phyloP scores from a whole-genome alignment of 2,329 filamentous ascomycete genomes.

The Pseudopyrenochaeta lycopersici region DNA sequence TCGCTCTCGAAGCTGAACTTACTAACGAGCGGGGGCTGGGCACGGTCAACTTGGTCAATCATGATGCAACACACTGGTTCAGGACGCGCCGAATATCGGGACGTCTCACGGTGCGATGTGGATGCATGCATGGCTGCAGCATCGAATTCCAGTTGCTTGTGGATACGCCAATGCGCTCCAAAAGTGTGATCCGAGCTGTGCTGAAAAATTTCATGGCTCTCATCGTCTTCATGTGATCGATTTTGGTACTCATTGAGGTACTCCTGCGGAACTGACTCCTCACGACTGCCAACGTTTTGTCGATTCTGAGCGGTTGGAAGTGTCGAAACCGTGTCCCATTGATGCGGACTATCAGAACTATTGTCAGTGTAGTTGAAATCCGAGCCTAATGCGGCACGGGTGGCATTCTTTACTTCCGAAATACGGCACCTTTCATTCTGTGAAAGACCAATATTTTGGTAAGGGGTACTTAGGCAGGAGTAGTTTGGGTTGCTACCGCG shows the following conservation, averaged over 20 bases:
- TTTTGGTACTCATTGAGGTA: conserved; percentile 27
- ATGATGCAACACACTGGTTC: neutral
- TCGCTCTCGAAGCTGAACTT: conserved; percentile 1
- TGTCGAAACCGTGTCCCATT: neutral
- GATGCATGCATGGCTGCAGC: neutral
- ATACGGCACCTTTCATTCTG: conserved; percentile 6
- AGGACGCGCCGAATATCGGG: neutral
- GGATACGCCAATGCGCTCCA: neutral
- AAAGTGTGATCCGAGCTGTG: neutral
- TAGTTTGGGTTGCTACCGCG: neutral
- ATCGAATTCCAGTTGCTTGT: neutral
- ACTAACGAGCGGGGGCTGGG: neutral
- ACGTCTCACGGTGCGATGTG: neutral
- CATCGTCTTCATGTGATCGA: conserved; percentile 20
- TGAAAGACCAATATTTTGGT: conserved; percentile 3
- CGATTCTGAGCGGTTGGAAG: neutral
- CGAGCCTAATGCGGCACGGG: conserved; percentile 16
- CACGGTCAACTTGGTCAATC: neutral
- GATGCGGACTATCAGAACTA: neutral
- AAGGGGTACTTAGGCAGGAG: conserved; percentile 3
- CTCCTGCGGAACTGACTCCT: conserved; percentile 11
- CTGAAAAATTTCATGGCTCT: conserved; percentile 1
- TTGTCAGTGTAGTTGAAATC: conserved; percentile 17
- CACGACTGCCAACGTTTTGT: neutral
- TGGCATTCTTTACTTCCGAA: conserved; percentile 20